Percentiles rank a stretch among this genome's conserved stretches.
phyloP scores from a whole-genome alignment of 1,284 basidiomycete species.

The Papiliotrema fonsecae region DNA sequence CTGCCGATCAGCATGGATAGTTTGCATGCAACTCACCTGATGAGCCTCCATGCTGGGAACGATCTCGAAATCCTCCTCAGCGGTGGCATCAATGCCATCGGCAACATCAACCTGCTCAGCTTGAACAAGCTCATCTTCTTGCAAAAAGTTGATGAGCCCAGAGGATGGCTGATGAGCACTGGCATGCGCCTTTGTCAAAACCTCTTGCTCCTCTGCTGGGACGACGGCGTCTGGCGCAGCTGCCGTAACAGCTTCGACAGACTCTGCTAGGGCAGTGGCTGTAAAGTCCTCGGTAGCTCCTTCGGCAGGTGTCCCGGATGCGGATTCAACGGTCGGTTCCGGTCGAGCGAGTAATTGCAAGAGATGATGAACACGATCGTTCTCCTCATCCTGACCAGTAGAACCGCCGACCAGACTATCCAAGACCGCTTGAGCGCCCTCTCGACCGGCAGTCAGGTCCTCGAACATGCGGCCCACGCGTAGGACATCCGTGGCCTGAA shows the following conservation, averaged over 20 bases:
- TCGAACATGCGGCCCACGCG: slow-evolving; percentile 39
- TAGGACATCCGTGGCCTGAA: slow-evolving; percentile 40
- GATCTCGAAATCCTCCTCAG: slow-evolving; percentile 16
- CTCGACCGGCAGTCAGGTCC: slow-evolving; percentile 30
- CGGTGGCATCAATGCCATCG: neutral
- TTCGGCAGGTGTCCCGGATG: neutral
- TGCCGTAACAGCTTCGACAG: neutral
- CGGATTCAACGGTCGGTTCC: slow-evolving; percentile 1
- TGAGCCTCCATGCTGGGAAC: slow-evolving; percentile 14
- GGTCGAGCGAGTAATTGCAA: slow-evolving; percentile 23
- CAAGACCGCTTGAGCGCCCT: slow-evolving; percentile 22
- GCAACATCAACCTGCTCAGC: neutral
- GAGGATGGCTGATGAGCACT: neutral
- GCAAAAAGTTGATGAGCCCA: slow-evolving; percentile 38
- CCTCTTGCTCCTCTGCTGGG: neutral
- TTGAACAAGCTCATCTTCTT: slow-evolving; percentile 38
- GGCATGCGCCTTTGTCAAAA: neutral
- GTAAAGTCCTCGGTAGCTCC: slow-evolving; percentile 3
- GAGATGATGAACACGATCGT: slow-evolving; percentile 36
- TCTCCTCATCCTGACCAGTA: slow-evolving; percentile 29
- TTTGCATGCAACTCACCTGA: slow-evolving; percentile 9
- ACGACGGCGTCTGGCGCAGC: neutral
- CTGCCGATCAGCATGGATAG: neutral
- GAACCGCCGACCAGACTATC: slow-evolving; percentile 21
- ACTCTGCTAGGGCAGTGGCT: neutral